Conservation (phyloP, 805 yeast genomes). For the Wilhelminamyces savonicus region DNA sequence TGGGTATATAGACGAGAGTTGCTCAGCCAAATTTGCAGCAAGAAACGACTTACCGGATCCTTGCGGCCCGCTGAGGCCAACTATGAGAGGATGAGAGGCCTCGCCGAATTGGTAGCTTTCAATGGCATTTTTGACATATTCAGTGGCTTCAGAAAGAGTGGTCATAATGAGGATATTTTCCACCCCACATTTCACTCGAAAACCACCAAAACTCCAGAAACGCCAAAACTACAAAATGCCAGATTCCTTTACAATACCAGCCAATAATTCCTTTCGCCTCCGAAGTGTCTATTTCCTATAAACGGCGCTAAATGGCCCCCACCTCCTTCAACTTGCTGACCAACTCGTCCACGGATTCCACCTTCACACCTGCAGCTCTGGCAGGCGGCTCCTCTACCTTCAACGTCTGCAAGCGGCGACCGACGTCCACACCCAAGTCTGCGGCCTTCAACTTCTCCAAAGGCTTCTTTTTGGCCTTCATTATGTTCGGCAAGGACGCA, state of each 20-base stretch:
- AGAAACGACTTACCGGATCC: conserved; percentile 72
- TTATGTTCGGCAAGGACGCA: conserved; percentile 91
- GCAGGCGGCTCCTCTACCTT: conserved; percentile 81
- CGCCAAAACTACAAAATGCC: no score
- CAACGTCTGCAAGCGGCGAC: conserved; percentile 59
- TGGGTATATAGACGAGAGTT: conserved; percentile 30
- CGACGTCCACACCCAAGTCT: conserved; percentile 64
- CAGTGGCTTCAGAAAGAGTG: no score
- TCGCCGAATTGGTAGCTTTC: conserved; percentile 14
- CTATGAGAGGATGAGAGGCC: conserved; percentile 35
- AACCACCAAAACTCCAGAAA: no score
- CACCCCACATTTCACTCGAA: no score
- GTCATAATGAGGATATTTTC: no score
- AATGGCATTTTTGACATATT: conserved; percentile 12
- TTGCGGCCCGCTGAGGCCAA: conserved; percentile 67
- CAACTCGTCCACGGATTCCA: conserved; percentile 76
- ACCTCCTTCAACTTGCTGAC: conserved; percentile 69
- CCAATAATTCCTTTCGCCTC: no score
- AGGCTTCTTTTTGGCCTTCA: conserved; percentile 98
- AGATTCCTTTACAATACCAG: no score
- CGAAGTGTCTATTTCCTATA: no score
- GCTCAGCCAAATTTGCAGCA: conserved; percentile 32
- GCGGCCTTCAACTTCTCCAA: conserved; percentile 55
- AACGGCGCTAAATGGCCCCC: conserved; percentile 57
- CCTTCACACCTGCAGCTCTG: conserved; percentile 78